phyloP scores from a whole-genome alignment of 2,329 filamentous ascomycete species.

The Colletotrichum shisoi region DNA sequence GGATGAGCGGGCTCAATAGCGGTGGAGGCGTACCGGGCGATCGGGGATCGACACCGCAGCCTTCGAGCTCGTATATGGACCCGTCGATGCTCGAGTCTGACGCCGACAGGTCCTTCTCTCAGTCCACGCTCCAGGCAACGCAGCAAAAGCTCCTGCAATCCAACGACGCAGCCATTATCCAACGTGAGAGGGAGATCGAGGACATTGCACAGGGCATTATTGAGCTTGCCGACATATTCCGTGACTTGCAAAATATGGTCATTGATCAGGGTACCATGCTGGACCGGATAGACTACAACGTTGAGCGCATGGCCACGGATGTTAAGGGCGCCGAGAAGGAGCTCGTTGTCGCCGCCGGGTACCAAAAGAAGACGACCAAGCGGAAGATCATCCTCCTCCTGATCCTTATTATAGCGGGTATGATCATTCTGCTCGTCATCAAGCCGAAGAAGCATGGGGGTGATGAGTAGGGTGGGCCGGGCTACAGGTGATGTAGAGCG shows the following conservation, averaged over 20 bases:
- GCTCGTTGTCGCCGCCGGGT: slow-evolving; percentile 84
- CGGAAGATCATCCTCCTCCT: slow-evolving; percentile 92
- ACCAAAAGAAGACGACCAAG: slow-evolving; percentile 88
- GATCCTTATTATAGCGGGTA: slow-evolving; percentile 79
- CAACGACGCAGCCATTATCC: slow-evolving; percentile 84
- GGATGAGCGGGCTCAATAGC: slow-evolving; percentile 69
- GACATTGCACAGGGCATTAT: slow-evolving; percentile 99
- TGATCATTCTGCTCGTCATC: slow-evolving; percentile 83
- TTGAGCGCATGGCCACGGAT: slow-evolving; percentile 92
- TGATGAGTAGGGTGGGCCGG: slow-evolving; percentile 41
- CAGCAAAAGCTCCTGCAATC: slow-evolving; percentile 72
- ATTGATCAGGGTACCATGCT: slow-evolving; percentile 91
- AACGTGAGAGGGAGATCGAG: slow-evolving; percentile 95
- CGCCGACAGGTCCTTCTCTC: slow-evolving; percentile 89
- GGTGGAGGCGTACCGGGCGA: slow-evolving; percentile 60
- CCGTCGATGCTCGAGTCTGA: slow-evolving; percentile 93
- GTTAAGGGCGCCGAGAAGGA: slow-evolving; percentile 94
- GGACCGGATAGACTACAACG: slow-evolving; percentile 96
- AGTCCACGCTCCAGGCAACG: slow-evolving; percentile 84
- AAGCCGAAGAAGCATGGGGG: slow-evolving; percentile 70
- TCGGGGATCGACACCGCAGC: slow-evolving; percentile 60
- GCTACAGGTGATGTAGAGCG: slow-evolving; percentile 4
- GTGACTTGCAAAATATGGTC: slow-evolving; percentile 94
- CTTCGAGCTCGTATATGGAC: slow-evolving; percentile 70
- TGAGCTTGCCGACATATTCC: slow-evolving; percentile 94